Conservation (phyloP, 768 basidiomycete genomes). For the Lentinula sp. region DNA sequence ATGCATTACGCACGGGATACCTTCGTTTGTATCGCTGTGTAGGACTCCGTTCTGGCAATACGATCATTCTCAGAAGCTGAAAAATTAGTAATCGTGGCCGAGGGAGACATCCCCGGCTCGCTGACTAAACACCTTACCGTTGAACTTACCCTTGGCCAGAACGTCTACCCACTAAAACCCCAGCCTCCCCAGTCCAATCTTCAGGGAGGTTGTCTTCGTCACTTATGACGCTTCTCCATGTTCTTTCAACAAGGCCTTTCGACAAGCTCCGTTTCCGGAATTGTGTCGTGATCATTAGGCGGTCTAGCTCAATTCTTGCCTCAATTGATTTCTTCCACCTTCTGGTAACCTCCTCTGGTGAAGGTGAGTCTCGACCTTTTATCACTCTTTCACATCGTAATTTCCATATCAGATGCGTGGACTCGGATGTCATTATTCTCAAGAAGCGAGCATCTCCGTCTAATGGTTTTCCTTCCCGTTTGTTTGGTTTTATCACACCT, state of each 20-base stretch:
- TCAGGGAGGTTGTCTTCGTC: conserved; percentile 10
- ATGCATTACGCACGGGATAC: not conserved
- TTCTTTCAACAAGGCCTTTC: conserved; percentile 9
- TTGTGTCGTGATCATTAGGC: conserved; percentile 2
- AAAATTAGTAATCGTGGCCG: not conserved
- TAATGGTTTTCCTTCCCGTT: not conserved
- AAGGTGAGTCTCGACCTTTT: conserved; percentile 4
- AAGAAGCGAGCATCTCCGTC: conserved; percentile 12
- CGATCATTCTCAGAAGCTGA: not conserved
- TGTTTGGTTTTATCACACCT: not conserved
- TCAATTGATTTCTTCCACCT: conserved; percentile 14
- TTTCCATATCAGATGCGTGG: conserved; percentile 22
- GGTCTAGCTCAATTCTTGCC: conserved; percentile 12
- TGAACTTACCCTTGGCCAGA: not conserved
- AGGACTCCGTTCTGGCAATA: not conserved
- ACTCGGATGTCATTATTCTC: conserved; percentile 20
- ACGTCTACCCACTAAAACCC: conserved; percentile 28
- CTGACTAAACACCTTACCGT: not conserved
- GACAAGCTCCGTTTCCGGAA: conserved; percentile 11
- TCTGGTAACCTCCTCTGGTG: conserved; percentile 5
- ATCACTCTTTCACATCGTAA: conserved; percentile 19
- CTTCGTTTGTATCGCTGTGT: not conserved
- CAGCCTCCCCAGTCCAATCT: conserved; percentile 14
- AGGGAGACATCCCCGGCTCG: not conserved
- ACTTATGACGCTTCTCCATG: conserved; percentile 14